phyloP scores from a whole-genome alignment of 2,329 filamentous ascomycete genomes.

The Ascochyta fabae region DNA sequence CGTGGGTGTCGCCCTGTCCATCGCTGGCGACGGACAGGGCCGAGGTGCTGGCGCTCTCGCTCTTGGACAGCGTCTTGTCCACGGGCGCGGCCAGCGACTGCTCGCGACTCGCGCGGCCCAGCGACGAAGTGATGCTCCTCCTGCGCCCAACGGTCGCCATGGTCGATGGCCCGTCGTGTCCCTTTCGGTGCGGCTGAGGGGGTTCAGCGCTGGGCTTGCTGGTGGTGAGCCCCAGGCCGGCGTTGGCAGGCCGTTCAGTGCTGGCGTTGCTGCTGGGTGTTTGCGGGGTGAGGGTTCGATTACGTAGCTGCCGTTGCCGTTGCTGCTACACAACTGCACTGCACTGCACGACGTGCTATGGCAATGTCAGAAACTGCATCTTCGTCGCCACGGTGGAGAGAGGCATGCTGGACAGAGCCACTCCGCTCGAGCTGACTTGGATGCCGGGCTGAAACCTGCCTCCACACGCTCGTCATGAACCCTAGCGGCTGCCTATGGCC shows the following conservation, averaged over 20 bases:
- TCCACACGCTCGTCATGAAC: conserved; percentile 12
- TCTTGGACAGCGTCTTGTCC: conserved; percentile 28
- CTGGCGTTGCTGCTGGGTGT: background rate
- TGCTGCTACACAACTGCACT: too few relatives aligned
- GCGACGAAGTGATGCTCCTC: conserved; percentile 31
- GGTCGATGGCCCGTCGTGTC: background rate
- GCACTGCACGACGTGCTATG: background rate
- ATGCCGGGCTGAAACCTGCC: conserved; percentile 9
- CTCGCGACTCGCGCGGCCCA: conserved; percentile 27
- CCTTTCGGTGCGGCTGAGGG: background rate
- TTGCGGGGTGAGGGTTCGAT: conserved; percentile 1
- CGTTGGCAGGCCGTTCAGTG: background rate
- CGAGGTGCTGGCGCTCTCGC: conserved; percentile 38
- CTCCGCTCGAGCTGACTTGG: background rate
- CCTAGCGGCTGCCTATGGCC: background rate
- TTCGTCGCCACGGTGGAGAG: too few relatives aligned
- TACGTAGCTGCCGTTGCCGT: background rate
- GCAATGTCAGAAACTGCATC: background rate
- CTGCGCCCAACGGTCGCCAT: conserved; percentile 37
- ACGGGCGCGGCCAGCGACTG: conserved; percentile 34
- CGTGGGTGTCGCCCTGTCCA: conserved; percentile 39
- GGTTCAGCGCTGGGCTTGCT: too few relatives aligned
- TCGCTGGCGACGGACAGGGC: conserved; percentile 43
- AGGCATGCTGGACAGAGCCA: too few relatives aligned
- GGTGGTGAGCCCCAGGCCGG: background rate